A percentile compares a stretch with the other conserved stretches of the same genome.
Evolutionary conservation across 2,329 filamentous ascomycete species (phyloP).

Genomic region (Pseudopithomyces chartarum): DNA sequence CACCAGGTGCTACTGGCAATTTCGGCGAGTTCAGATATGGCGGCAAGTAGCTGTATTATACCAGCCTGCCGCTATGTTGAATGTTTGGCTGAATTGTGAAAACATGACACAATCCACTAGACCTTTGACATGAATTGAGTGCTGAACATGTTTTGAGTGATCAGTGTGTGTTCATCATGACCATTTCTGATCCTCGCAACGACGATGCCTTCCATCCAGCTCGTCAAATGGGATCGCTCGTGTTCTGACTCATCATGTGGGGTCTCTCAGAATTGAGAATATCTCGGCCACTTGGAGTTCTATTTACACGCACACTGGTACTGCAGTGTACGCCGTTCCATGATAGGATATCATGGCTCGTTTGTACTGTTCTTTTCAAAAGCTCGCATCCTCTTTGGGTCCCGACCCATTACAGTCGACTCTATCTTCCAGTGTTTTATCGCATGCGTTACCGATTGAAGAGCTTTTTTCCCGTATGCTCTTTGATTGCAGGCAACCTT

Average conservation of each 20-base stretch:
- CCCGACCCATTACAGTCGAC: too few relatives aligned
- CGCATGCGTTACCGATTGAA: too few relatives aligned
- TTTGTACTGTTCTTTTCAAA: too few relatives aligned
- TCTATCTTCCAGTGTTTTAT: too few relatives aligned
- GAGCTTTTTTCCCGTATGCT: too few relatives aligned
- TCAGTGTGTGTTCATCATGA: neutral
- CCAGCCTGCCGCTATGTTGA: conserved; percentile 4
- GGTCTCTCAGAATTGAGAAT: neutral
- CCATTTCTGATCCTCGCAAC: neutral
- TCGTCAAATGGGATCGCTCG: neutral
- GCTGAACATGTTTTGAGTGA: neutral
- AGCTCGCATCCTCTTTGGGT: too few relatives aligned
- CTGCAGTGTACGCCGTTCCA: too few relatives aligned
- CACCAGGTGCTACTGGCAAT: conserved; percentile 75
- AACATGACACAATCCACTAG: neutral
- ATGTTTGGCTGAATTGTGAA: conserved; percentile 4
- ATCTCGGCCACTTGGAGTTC: too few relatives aligned
- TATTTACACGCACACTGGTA: too few relatives aligned
- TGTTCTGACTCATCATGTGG: neutral
- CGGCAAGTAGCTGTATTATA: conserved; percentile 32
- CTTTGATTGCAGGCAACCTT: too few relatives aligned
- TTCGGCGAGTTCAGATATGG: conserved; percentile 70
- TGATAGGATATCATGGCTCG: too few relatives aligned
- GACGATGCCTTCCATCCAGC: neutral
- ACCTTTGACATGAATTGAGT: neutral